Conservation (phyloP, 306 rosid genomes). For the Sicyos edulis region DNA sequence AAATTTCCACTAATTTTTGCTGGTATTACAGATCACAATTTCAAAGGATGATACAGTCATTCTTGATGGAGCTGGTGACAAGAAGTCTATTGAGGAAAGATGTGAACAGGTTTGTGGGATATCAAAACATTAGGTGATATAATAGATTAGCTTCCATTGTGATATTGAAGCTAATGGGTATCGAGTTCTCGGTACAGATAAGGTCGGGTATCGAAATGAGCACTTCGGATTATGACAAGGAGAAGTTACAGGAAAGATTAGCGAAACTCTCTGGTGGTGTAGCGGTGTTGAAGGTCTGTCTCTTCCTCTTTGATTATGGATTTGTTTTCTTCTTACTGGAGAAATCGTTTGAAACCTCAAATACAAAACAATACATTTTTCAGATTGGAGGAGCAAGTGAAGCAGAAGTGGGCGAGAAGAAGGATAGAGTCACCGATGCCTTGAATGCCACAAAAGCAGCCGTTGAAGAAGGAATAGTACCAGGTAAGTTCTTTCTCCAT, state of each 20-base stretch:
- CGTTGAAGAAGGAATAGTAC: slow-evolving; percentile 90
- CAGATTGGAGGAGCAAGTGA: slow-evolving; percentile 99
- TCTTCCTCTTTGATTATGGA: background rate
- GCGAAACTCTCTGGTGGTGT: slow-evolving; percentile 97
- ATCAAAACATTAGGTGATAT: background rate
- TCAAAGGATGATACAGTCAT: slow-evolving; percentile 95
- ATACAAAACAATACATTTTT: background rate
- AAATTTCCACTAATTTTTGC: slow-evolving; percentile 13
- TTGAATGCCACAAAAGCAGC: slow-evolving; percentile 96
- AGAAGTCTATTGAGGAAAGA: slow-evolving; percentile 80
- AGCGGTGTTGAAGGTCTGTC: slow-evolving; percentile 76
- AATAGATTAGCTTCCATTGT: background rate
- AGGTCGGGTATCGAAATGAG: slow-evolving; percentile 69
- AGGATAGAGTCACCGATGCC: slow-evolving; percentile 96
- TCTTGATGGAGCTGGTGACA: slow-evolving; percentile 95
- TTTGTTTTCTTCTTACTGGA: background rate
- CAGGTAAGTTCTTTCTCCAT: slow-evolving; percentile 36
- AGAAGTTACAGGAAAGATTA: slow-evolving; percentile 84
- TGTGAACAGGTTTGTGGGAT: slow-evolving; percentile 67
- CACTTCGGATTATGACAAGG: slow-evolving; percentile 92
- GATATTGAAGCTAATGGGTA: background rate
- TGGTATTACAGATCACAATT: slow-evolving; percentile 54
- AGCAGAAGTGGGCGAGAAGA: slow-evolving; percentile 87
- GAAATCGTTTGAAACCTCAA: background rate
- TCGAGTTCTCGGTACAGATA: slow-evolving; percentile 38